A percentile compares a stretch with the other conserved stretches of the same genome.
These are phyloP conservation scores for Neltuma alba DNA, from an alignment of 306 rosid species.

Conservation along the genomic window DNA sequence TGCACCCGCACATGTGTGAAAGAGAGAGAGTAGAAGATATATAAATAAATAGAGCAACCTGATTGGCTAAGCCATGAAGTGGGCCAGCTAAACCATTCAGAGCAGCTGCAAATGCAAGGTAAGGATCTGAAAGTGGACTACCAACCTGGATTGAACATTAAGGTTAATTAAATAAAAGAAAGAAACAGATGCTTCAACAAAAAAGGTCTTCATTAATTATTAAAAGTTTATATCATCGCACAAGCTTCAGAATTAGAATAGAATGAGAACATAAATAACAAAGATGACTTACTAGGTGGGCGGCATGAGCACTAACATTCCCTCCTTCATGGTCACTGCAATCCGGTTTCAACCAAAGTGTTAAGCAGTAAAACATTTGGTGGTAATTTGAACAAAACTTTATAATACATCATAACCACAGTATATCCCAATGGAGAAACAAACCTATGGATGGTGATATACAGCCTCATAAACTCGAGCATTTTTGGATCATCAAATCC, in stretches of 20 bases:
- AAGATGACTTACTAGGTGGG: constrained; percentile 75
- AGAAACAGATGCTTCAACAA: constrained; percentile 22
- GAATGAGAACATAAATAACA: neutral
- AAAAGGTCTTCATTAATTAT: constrained; percentile 16
- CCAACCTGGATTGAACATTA: constrained; percentile 67
- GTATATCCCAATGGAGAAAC: constrained; percentile 33
- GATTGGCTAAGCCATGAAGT: constrained; percentile 99
- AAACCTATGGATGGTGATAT: constrained; percentile 91
- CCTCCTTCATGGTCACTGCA: constrained; percentile 99
- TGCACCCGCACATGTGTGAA: neutral
- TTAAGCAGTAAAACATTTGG: constrained; percentile 20
- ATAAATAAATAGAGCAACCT: constrained; percentile 57
- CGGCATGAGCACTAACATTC: constrained; percentile 97
- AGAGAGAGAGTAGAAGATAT: constrained; percentile 12
- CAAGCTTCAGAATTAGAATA: constrained; percentile 21
- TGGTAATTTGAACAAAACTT: constrained; percentile 17
- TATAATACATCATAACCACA: constrained; percentile 20
- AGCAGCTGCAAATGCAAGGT: constrained; percentile 95
- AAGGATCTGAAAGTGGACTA: constrained; percentile 96
- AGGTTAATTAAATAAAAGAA: constrained; percentile 28
- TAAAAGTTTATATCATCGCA: neutral
- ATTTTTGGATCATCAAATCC: constrained; percentile 89
- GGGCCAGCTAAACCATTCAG: constrained; percentile 99
- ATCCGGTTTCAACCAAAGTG: constrained; percentile 30
- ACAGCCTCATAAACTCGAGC: constrained; percentile 97